Base-by-base conservation (phyloP, 225 moss, liverwort and hornwort genomes). In the Ulota crispa region DNA sequence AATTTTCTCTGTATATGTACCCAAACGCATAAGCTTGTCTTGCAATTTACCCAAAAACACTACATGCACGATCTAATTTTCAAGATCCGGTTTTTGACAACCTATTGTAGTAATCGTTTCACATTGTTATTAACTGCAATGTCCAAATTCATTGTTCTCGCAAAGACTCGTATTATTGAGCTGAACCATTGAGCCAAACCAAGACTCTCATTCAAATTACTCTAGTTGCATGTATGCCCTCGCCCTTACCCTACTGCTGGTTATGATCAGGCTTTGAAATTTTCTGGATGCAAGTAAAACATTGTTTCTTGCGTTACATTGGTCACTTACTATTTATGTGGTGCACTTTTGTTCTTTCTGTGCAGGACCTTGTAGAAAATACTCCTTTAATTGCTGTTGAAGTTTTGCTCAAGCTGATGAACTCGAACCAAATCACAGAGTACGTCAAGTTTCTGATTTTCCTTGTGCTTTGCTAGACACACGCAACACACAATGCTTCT, bases 401-500 rank as follows among this genome's bases (percentile, higher is more conserved):
- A 86, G 90, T 92, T 78, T 90, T 96, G 80, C 91, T 94, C 37
- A 96, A 93, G 84, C 85, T 96, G 39, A 96, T 96, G 94, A 94
- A 92, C 72, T 96, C 92, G 27, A 89, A 87, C 69, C 96, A 94
- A 77, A 92, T 96, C 72, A 91, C 90, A 69, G 93, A 94, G 96
- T 96, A 80, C 90, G 93, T 78, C 24, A 13, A 57, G 62, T 42
- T 69, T 54, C 41, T 18, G 7, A 74, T 62, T 74, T 4, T 5
- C 42, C 52, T 72, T 77, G 36, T 59, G 26, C 77, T 78, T 65
- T 18, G 42, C 47, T 41, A 65, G 16, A 16, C 32, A 28, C 43
- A 20, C 15, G 7, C n/a, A 18, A 54, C 32, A 27, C 13, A n/a
- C 28, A 7, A 70, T 72, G 18, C 26, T 75, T 37, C 28, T 50